Conservation (phyloP, 495 filamentous ascomycete species). For the Filosporella fistucella region DNA sequence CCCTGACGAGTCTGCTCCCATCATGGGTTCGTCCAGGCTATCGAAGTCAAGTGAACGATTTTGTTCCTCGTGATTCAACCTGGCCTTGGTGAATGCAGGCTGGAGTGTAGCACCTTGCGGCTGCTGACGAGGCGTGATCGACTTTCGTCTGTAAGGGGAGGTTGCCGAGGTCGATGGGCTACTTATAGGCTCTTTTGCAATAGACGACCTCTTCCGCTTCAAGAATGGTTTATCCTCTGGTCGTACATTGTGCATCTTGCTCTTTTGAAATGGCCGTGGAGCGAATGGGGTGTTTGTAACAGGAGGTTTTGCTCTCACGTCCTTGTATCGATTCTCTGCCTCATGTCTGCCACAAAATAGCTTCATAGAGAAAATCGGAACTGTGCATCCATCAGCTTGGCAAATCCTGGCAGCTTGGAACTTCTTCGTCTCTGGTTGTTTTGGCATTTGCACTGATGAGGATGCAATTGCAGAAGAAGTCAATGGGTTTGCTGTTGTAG, state of each 20-base stretch:
- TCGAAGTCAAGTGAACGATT: too few relatives aligned
- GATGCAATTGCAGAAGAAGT: too few relatives aligned
- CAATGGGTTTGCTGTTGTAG: too few relatives aligned
- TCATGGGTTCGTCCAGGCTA: too few relatives aligned
- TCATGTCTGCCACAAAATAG: constrained; percentile 1
- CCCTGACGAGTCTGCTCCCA: too few relatives aligned
- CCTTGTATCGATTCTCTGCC: background rate
- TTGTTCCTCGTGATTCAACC: background rate
- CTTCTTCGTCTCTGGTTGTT: background rate
- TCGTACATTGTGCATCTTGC: background rate
- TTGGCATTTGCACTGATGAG: too few relatives aligned
- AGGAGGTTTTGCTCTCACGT: background rate
- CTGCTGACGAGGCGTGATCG: background rate
- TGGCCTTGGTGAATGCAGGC: background rate
- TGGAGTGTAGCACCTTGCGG: background rate
- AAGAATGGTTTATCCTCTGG: background rate
- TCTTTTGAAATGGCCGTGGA: background rate
- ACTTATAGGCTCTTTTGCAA: background rate
- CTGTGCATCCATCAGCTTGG: background rate
- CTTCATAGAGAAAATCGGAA: background rate
- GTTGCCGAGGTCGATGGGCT: background rate
- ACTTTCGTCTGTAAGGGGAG: background rate
- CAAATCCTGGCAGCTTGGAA: background rate
- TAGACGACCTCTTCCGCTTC: background rate
- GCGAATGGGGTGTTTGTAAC: background rate